Evolutionary conservation across 495 filamentous ascomycete species (phyloP), one percentile per base, ranked within the genome.

Genomic region (Penicillium paxilli): DNA sequence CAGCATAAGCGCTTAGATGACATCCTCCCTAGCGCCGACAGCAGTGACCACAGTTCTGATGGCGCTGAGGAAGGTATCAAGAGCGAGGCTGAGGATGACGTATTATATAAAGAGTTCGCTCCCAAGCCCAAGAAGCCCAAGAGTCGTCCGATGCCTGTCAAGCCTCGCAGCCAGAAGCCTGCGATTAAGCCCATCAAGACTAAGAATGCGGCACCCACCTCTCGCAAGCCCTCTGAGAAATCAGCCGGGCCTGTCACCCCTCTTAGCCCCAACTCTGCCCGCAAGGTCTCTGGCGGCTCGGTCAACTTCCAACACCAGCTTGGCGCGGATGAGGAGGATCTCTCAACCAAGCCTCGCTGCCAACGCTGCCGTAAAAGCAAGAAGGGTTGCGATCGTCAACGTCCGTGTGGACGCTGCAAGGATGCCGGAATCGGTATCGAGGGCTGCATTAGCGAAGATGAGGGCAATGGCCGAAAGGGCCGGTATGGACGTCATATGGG

Each of bases 361-460:
- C 94, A 98, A 67, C 89, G 94, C 41, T 98, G 94, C 78, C 87
- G 94, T 55, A 98, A 98, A 83, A 97, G 92, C 69, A 98, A 98
- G 81, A 98, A 98, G 73, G 94, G 94, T 5, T 98, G 94, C 66
- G 95, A 98, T 77, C 86, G 94, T 49, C 92, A 96, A 64, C 86
- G 94, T 35, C 94, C 94, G 10, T 98, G 94, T 64, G 89, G 90
- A 32, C 83, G 94, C 54, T 98, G 94, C 83, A 90, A 90, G 66
- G 94, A 98, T 74, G 94, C 95, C 22, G 94, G 94, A 12, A 88
- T 98, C 62, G 86, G 89, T 44, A 82, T 91, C 48, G 92, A 98
- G 35, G 87, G 90, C 44, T 98, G 94, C 68, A 82, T 98, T 68
- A 96, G 91, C 70, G 94, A 98, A 69, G 95, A 98, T 55, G 94